Evolutionary conservation across 306 rosid genomes (phyloP).

Genomic region (Coriaria nepalensis): DNA sequence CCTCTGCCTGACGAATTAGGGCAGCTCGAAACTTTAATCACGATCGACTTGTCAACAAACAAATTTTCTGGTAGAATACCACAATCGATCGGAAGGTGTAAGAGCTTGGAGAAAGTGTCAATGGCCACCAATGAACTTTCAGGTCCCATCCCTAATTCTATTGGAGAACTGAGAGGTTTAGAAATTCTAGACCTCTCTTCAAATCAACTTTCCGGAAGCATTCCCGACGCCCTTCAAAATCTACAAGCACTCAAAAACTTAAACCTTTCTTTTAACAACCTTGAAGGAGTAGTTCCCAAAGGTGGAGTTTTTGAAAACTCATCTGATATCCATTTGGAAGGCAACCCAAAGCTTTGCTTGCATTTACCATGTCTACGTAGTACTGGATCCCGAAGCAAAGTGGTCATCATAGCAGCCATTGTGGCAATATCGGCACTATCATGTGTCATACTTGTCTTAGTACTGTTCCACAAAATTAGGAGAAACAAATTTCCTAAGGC

Average conservation of each 20-base stretch:
- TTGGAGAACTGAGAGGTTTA: constrained; percentile 46
- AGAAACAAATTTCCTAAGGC: constrained; percentile 17
- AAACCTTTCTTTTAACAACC: constrained; percentile 45
- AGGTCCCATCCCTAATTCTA: constrained; percentile 33
- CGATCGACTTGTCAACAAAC: constrained; percentile 55
- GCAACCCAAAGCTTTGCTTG: constrained; percentile 43
- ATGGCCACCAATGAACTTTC: too few relatives aligned
- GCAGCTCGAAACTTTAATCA: constrained; percentile 16
- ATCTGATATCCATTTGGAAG: constrained; percentile 30
- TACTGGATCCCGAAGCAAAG: not conserved
- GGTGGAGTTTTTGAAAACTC: constrained; percentile 19
- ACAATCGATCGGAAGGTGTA: constrained; percentile 36
- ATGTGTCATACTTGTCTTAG: constrained; percentile 18
- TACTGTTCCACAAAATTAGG: constrained; percentile 22
- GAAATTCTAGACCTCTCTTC: too few relatives aligned
- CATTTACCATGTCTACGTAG: constrained; percentile 15
- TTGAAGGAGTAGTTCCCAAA: constrained; percentile 56
- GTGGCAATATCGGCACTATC: constrained; percentile 19
- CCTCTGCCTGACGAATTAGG: constrained; percentile 43
- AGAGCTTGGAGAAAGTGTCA: too few relatives aligned
- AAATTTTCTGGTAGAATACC: constrained; percentile 35
- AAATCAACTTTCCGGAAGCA: constrained; percentile 51
- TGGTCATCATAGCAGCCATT: constrained; percentile 11
- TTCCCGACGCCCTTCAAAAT: constrained; percentile 39
- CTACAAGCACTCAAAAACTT: constrained; percentile 28